Percentiles rank a stretch among this genome's conserved stretches.
Evolutionary conservation across 2,329 filamentous ascomycete species (phyloP).

Genomic region (Metarhizium humberi): DNA sequence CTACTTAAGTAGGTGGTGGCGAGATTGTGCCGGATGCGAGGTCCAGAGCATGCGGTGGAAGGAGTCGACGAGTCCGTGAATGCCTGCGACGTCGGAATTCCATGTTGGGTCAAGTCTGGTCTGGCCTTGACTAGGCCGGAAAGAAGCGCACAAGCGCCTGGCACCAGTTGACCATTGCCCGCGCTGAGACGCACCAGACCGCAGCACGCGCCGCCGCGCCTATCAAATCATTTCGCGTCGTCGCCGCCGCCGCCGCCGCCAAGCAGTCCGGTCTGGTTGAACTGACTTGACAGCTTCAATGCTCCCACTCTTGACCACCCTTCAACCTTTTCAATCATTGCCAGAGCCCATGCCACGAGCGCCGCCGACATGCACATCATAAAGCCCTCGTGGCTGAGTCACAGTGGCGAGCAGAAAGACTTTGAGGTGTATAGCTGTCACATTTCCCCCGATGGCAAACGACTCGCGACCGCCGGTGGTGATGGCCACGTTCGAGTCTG

Average conservation of each 20-base stretch:
- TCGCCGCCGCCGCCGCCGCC: not conserved
- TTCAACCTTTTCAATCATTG: not conserved
- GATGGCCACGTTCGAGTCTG: constrained; percentile 97
- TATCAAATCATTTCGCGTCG: not conserved
- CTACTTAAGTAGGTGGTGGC: too few species aligned
- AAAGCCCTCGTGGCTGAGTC: constrained; percentile 92
- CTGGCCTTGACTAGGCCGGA: too few species aligned
- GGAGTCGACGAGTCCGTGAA: too few species aligned
- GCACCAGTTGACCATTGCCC: too few species aligned
- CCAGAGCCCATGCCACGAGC: constrained; percentile 7
- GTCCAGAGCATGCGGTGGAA: too few species aligned
- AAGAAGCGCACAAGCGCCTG: too few species aligned
- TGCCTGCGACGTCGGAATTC: too few species aligned
- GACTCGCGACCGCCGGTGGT: constrained; percentile 89
- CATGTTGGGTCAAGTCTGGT: too few species aligned
- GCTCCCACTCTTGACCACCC: not conserved
- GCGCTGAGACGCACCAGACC: too few species aligned
- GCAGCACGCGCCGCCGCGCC: too few species aligned
- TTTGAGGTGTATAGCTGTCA: constrained; percentile 98
- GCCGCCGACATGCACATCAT: constrained; percentile 63
- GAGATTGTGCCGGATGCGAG: too few species aligned
- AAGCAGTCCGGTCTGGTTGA: not conserved
- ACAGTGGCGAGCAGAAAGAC: constrained; percentile 95
- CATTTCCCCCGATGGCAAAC: constrained; percentile 86
- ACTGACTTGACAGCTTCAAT: not conserved